A percentile compares a stretch with the other conserved stretches of the same genome.
Conservation (phyloP, 2,329 filamentous ascomycete genomes). For the Sporothrix curviconia region DNA sequence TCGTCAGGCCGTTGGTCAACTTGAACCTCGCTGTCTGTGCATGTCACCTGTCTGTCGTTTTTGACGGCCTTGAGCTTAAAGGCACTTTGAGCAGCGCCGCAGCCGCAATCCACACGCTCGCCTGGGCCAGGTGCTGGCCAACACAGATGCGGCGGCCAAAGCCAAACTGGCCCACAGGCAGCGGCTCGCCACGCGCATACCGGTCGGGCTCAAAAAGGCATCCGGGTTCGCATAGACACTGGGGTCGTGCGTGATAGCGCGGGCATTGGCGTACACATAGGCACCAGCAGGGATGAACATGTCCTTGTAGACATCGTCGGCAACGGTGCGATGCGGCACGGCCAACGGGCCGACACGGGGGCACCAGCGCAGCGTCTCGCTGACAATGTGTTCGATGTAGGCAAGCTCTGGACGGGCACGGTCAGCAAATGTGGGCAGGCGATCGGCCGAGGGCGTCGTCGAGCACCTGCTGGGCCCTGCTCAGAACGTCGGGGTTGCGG, state of each 20-base stretch:
- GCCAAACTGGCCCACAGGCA: slow-evolving; percentile 40
- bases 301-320: slow-evolving; percentile 36
- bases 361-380: slow-evolving; percentile 41
- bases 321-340: slow-evolving; percentile 35
- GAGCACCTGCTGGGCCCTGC: slow-evolving; percentile 33
- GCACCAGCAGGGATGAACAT: slow-evolving; percentile 25
- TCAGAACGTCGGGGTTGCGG: slow-evolving; percentile 36
- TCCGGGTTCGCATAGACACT: slow-evolving; percentile 33
- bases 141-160: slow-evolving; percentile 47
- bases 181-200: slow-evolving; percentile 35
- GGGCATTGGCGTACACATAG: slow-evolving; percentile 36
- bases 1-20: slow-evolving; percentile 18
- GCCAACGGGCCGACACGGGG: slow-evolving; percentile 31
- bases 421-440: slow-evolving; percentile 35
- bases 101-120: slow-evolving; percentile 35
- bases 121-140: slow-evolving; percentile 35
- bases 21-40: slow-evolving; percentile 7
- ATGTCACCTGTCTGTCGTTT: slow-evolving; percentile 8
- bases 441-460: slow-evolving; percentile 36
- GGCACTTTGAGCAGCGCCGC: slow-evolving; percentile 33
- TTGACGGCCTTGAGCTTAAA: slow-evolving; percentile 27
- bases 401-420: slow-evolving; percentile 28
- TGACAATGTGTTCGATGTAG: slow-evolving; percentile 37
- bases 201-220: slow-evolving; percentile 34
- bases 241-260: slow-evolving; percentile 41